These are phyloP conservation scores for Maudiozyma bulderi DNA, from an alignment of 805 yeast species.

Conservation along the genomic window DNA sequence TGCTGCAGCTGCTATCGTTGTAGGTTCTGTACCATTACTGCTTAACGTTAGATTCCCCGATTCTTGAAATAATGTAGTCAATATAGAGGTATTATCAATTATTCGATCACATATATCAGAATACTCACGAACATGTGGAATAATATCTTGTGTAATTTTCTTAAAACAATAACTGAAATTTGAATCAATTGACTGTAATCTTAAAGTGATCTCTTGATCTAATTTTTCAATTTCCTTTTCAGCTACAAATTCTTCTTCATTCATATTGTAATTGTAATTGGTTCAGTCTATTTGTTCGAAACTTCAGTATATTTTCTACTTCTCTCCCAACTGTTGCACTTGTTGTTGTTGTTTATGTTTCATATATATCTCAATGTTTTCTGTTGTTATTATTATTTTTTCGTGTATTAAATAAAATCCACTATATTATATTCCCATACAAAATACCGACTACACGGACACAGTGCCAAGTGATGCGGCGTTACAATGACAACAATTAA, in stretches of 20 bases:
- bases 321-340: neutral
- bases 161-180: slow-evolving; percentile 61
- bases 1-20: neutral
- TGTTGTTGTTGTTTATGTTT: neutral
- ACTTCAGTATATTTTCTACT: neutral
- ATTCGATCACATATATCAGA: slow-evolving; percentile 48
- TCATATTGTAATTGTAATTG: neutral
- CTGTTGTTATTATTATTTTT: no score
- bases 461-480: no score
- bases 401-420: no score
- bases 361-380: no score
- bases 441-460: no score
- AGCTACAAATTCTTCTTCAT: neutral
- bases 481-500: no score
- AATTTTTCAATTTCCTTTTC: slow-evolving; percentile 45
- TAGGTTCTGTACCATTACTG: neutral
- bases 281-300: neutral
- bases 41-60: slow-evolving; percentile 55
- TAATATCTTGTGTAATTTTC: slow-evolving; percentile 53
- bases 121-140: slow-evolving; percentile 59
- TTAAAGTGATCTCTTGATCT: slow-evolving; percentile 71
- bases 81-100: slow-evolving; percentile 59
- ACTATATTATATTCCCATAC: neutral
- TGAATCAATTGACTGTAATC: slow-evolving; percentile 69
- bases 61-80: slow-evolving; percentile 71